Evolutionary conservation across 2,329 filamentous ascomycete genomes (phyloP), one percentile per base, ranked within the genome.

Genomic region (Pseudopyricularia javanii): DNA sequence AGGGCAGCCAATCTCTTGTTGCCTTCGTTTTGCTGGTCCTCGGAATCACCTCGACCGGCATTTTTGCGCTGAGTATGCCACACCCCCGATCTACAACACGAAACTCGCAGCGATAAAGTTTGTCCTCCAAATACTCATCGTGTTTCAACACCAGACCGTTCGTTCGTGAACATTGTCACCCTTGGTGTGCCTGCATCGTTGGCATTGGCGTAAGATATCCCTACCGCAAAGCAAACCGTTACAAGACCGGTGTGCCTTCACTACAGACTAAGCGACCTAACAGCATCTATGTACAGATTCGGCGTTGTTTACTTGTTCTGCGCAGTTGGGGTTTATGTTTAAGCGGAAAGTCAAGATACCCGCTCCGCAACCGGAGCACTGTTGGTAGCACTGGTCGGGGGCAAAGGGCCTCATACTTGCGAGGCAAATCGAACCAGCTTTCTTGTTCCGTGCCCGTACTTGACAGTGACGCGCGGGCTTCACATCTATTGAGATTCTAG

Each of bases 221-320:
- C 17, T 33, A 43, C 22, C 17, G 30, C 17, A 34, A 33, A 6
- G 17, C 30, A 22, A 17, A 9, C 12, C 17, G 7, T 26, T 8
- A 14, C 8, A 14, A 4, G 17, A 6, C n/a, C 1, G n/a, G 9
- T 49, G n/a, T n/a, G n/a, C n/a, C 50, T 50, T 14, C 14, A 32
- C 51, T 56, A 49, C 53, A 43, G 52, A 61, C 26, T 12, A 20
- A 7, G 4, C 17, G n/a, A 7, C 22, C 30, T 35, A 45, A 45
- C 40, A 28, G 24, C 17, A 45, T 7, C 7, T n/a, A 24, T 30
- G 28, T 24, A 11, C 64, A 96, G 91, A 50, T 87, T 95, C 69
- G 93, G 93, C 61, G 85, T 91, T 50, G 90, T 98, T 47, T 96
- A 93, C 73, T 95, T 96, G 86, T 97, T 98, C 72, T 98, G 93